Percentiles rank a stretch among this genome's conserved stretches.
phyloP scores from a whole-genome alignment of 208 protist genomes.

The Tritrichomonas musculus region DNA sequence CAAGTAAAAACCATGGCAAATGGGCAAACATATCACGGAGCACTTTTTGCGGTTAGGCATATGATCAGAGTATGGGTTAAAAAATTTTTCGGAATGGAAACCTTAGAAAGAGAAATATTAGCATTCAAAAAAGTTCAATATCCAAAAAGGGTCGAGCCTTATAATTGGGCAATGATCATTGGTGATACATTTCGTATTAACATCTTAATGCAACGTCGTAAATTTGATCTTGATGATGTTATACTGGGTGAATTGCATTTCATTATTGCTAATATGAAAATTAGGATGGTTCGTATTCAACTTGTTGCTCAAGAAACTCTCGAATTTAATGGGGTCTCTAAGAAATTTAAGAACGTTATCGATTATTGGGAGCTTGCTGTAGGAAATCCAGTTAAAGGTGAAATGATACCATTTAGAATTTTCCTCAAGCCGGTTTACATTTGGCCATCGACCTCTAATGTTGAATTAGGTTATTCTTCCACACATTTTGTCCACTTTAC shows the following conservation, averaged over 20 bases:
- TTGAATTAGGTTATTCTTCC: neutral
- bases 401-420: conserved; percentile 1
- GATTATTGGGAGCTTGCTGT: neutral
- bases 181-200: neutral
- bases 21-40: neutral
- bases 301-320: neutral
- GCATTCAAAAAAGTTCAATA: neutral
- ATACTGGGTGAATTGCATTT: neutral
- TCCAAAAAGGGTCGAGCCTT: neutral
- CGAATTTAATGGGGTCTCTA: neutral
- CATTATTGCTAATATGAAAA: neutral
- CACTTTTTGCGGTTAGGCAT: neutral
- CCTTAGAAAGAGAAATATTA: neutral
- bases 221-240: neutral
- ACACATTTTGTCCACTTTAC: neutral
- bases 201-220: neutral
- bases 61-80: neutral
- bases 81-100: neutral
- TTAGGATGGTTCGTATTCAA: neutral
- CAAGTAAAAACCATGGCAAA: neutral
- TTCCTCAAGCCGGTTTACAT: neutral
- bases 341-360: neutral
- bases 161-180: neutral
- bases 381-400: neutral
- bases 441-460: neutral